A percentile compares a stretch with the other conserved stretches of the same genome.
phyloP scores from a whole-genome alignment of 192 early-diverging fungal species.

The Dimargaris xerosporica region DNA sequence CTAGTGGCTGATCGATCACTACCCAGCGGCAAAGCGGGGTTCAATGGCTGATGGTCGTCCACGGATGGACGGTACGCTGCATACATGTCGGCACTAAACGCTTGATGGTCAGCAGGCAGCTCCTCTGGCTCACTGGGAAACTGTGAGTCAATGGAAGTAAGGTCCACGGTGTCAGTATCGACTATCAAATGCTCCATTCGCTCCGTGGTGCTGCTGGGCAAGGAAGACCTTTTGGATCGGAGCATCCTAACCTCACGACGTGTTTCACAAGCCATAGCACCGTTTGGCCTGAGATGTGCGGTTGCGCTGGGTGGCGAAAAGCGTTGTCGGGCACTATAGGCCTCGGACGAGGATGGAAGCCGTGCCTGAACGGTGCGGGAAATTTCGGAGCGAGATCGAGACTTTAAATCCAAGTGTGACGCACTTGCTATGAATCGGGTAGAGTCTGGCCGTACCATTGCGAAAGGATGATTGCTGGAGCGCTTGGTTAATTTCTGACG shows the following conservation, averaged over 20 bases:
- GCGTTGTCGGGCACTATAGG: too few relatives aligned
- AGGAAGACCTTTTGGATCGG: neutral
- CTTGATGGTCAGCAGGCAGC: conserved; percentile 1
- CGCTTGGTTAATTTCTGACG: too few relatives aligned
- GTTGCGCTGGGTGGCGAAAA: too few relatives aligned
- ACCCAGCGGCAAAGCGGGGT: neutral
- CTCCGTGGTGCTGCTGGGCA: neutral
- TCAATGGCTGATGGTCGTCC: neutral
- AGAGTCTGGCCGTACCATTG: too few relatives aligned
- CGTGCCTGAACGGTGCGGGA: too few relatives aligned
- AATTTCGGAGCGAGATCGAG: too few relatives aligned
- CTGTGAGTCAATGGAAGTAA: neutral
- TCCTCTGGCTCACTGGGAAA: neutral
- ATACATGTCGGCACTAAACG: neutral
- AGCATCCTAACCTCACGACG: neutral
- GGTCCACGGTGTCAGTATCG: neutral
- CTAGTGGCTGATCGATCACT: neutral
- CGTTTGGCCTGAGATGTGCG: neutral
- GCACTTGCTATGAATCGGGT: too few relatives aligned
- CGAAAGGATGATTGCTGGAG: too few relatives aligned
- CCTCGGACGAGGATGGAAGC: too few relatives aligned
- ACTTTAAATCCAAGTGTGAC: too few relatives aligned
- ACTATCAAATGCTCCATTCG: neutral
- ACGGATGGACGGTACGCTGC: neutral
- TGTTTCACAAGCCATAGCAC: neutral